Evolutionary conservation across 768 basidiomycete genomes (phyloP).

Genomic region (Panellus pusillus): DNA sequence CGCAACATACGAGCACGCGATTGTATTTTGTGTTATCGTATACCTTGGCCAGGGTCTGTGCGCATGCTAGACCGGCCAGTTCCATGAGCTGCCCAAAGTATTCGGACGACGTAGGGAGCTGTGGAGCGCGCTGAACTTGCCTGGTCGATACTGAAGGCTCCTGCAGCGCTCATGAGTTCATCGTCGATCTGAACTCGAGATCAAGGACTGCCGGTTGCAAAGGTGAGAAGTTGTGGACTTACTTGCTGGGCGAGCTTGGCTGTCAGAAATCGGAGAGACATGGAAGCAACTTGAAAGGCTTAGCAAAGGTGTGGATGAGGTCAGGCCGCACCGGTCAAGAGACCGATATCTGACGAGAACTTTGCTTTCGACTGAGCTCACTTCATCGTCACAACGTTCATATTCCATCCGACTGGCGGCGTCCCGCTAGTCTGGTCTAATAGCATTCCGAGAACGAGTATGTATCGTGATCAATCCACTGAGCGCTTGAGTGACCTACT

Average conservation of each 20-base stretch:
- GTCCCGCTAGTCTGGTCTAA: too few species aligned
- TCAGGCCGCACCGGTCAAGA: too few species aligned
- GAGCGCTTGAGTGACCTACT: too few species aligned
- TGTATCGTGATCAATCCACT: too few species aligned
- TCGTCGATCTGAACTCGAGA: constrained; percentile 74
- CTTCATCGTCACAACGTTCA: too few species aligned
- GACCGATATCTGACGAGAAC: too few species aligned
- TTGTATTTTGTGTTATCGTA: constrained; percentile 69
- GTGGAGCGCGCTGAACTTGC: constrained; percentile 36
- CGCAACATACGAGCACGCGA: constrained; percentile 91
- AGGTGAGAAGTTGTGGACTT: constrained; percentile 7
- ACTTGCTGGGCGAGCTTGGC: constrained; percentile 80
- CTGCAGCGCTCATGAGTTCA: constrained; percentile 85
- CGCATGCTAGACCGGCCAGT: constrained; percentile 91
- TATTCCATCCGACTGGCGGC: too few species aligned
- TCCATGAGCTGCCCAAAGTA: constrained; percentile 78
- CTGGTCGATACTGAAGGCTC: constrained; percentile 95
- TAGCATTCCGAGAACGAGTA: too few species aligned
- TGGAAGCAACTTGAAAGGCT: constrained; percentile 27
- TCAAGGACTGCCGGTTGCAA: not conserved
- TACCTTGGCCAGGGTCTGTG: constrained; percentile 79
- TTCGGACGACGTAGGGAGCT: not conserved
- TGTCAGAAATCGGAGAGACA: constrained; percentile 66
- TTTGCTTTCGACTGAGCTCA: too few species aligned
- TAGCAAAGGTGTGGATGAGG: too few species aligned